phyloP scores from a whole-genome alignment of 2,329 filamentous ascomycete genomes.

The Didymosphaeria variabile region DNA sequence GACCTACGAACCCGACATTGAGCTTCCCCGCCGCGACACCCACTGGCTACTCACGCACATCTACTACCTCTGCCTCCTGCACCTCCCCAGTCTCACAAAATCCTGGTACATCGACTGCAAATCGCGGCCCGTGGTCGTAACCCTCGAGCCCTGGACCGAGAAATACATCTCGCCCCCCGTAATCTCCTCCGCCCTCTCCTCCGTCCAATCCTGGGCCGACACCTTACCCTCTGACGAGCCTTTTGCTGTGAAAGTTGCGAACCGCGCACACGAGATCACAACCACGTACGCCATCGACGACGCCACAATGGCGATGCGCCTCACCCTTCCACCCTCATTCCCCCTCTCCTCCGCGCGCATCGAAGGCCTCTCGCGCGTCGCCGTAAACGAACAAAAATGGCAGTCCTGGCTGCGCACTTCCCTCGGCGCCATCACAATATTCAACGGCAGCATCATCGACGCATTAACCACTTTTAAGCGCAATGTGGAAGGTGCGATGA shows the following conservation, averaged over 20 bases:
- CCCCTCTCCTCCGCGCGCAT: slow-evolving; percentile 83
- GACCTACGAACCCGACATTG: slow-evolving; percentile 67
- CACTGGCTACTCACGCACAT: slow-evolving; percentile 87
- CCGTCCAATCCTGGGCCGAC: slow-evolving; percentile 73
- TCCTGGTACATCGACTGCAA: slow-evolving; percentile 84
- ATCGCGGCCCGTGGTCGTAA: slow-evolving; percentile 78
- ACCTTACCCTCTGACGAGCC: slow-evolving; percentile 55
- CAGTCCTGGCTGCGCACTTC: slow-evolving; percentile 87
- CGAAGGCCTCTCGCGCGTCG: slow-evolving; percentile 80
- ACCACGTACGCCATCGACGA: slow-evolving; percentile 91
- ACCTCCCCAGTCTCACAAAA: slow-evolving; percentile 80
- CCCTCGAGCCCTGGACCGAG: slow-evolving; percentile 85
- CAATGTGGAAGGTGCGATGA: slow-evolving; percentile 87
- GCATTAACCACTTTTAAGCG: slow-evolving; percentile 84
- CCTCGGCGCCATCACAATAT: slow-evolving; percentile 92
- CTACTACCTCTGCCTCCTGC: slow-evolving; percentile 82
- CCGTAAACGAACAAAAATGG: slow-evolving; percentile 92
- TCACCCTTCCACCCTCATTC: slow-evolving; percentile 81
- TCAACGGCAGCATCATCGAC: slow-evolving; percentile 88
- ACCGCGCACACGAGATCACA: slow-evolving; percentile 76
- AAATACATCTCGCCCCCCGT: slow-evolving; percentile 80
- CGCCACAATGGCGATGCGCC: slow-evolving; percentile 80
- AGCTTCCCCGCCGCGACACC: slow-evolving; percentile 74
- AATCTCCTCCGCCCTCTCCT: slow-evolving; percentile 70
- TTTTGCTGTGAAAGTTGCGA: slow-evolving; percentile 75